Evolutionary conservation across 2,329 filamentous ascomycete species (phyloP).

Genomic region (Alternaria alternata): DNA sequence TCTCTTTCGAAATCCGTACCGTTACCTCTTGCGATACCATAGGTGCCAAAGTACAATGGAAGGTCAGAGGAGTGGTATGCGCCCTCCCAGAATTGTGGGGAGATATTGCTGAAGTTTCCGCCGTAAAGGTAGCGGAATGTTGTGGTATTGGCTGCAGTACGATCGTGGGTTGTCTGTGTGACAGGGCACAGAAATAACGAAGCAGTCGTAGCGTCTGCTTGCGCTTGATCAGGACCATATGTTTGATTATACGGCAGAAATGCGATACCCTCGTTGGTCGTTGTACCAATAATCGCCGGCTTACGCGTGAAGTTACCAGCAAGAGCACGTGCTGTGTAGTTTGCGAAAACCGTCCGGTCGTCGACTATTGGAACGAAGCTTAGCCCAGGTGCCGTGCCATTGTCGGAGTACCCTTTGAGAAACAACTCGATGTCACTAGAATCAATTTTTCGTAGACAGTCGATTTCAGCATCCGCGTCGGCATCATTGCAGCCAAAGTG

Average conservation of each 20-base stretch:
- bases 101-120: conserved; percentile 49
- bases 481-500: conserved; percentile 45
- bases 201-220: conserved; percentile 32
- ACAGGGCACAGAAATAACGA: conserved; percentile 42
- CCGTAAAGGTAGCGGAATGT: conserved; percentile 52
- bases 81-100: conserved; percentile 46
- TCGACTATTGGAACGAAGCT: conserved; percentile 42
- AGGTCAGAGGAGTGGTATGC: conserved; percentile 50
- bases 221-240: conserved; percentile 34
- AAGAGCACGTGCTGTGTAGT: conserved; percentile 45
- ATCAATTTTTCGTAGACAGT: conserved; percentile 49
- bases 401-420: conserved; percentile 41
- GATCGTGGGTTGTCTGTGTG: conserved; percentile 36
- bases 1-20: conserved; percentile 39
- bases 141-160: conserved; percentile 31
- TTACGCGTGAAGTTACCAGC: conserved; percentile 37
- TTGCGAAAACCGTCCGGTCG: conserved; percentile 43
- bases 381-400: conserved; percentile 33
- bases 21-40: conserved; percentile 35
- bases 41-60: conserved; percentile 48
- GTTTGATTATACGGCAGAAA: conserved; percentile 44
- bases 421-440: conserved; percentile 42
- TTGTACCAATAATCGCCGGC: conserved; percentile 51
- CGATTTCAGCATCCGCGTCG: conserved; percentile 38
- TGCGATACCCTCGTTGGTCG: conserved; percentile 44